Percentiles rank a stretch among this genome's conserved stretches.
Conservation (phyloP, 768 basidiomycete genomes). For the Hortiboletus flavorubellus region DNA sequence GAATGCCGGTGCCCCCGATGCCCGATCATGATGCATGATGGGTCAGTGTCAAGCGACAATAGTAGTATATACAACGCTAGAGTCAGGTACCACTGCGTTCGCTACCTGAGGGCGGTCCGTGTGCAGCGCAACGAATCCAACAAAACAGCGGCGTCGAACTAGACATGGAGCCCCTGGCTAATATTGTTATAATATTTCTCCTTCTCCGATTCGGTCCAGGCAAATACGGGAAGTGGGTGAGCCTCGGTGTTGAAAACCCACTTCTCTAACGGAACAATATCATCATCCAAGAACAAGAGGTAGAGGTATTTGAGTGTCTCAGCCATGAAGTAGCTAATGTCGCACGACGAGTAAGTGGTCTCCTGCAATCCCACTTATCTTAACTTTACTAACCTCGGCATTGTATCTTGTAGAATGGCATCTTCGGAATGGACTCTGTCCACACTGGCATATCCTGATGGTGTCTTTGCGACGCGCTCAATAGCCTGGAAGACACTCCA, state of each 20-base stretch:
- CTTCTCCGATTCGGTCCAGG: slow-evolving; percentile 56
- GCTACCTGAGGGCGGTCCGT: not conserved
- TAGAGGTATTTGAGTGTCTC: slow-evolving; percentile 73
- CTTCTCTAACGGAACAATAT: slow-evolving; percentile 50
- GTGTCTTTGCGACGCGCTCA: slow-evolving; percentile 54
- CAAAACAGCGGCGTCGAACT: not conserved
- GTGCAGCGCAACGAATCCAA: not conserved
- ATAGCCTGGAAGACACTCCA: slow-evolving; percentile 71
- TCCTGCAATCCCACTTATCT: not conserved
- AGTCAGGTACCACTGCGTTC: not conserved
- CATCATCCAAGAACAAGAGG: slow-evolving; percentile 63
- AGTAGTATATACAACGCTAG: not conserved
- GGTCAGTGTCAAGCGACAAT: not conserved
- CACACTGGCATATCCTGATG: slow-evolving; percentile 61
- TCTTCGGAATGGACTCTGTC: slow-evolving; percentile 42
- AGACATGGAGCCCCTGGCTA: not conserved
- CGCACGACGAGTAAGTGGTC: not conserved
- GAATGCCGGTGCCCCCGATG: too few species aligned
- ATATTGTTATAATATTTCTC: slow-evolving; percentile 26
- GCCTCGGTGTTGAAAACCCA: slow-evolving; percentile 73
- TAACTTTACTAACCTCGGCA: slow-evolving; percentile 64
- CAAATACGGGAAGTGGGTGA: slow-evolving; percentile 72
- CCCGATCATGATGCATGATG: too few species aligned
- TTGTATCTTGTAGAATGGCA: slow-evolving; percentile 46
- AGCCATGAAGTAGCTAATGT: slow-evolving; percentile 48